Conservation (phyloP, 345 rosid species). For the Syzygium grande region DNA sequence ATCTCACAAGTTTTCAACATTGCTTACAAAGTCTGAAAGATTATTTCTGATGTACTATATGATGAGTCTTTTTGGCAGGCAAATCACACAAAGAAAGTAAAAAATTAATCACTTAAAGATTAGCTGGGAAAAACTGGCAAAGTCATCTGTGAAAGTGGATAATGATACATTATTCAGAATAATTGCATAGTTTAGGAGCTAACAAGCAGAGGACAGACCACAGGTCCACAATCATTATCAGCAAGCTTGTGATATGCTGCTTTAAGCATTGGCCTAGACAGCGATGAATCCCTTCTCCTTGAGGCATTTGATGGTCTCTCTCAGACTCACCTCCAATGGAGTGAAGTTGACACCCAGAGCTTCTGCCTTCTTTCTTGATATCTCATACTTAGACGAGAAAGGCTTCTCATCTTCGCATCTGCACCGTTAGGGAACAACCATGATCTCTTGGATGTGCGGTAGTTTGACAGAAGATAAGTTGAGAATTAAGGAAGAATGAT, state of each 20-base stretch:
- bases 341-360: conserved; percentile 37
- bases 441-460: not conserved
- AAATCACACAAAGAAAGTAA: not conserved
- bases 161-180: not conserved
- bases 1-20: not conserved
- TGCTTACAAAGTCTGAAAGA: not conserved
- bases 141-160: not conserved
- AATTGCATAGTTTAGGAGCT: not conserved
- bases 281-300: conserved; percentile 26
- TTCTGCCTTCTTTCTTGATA: conserved; percentile 35
- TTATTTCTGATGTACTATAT: not conserved
- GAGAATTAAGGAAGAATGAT: not conserved
- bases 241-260: not conserved
- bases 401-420: conserved; percentile 26
- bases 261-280: not conserved
- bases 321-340: conserved; percentile 34
- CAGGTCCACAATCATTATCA: not conserved
- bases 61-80: not conserved
- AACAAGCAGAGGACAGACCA: not conserved
- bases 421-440: not conserved
- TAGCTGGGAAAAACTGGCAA: not conserved
- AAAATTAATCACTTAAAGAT: not conserved
- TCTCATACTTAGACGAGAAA: conserved; percentile 14
- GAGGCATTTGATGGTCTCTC: conserved; percentile 46
- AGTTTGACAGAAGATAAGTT: not conserved